These are phyloP conservation scores for Globisporangium nodosum DNA, from an alignment of 352 stramenopile species.

Conservation along the genomic window DNA sequence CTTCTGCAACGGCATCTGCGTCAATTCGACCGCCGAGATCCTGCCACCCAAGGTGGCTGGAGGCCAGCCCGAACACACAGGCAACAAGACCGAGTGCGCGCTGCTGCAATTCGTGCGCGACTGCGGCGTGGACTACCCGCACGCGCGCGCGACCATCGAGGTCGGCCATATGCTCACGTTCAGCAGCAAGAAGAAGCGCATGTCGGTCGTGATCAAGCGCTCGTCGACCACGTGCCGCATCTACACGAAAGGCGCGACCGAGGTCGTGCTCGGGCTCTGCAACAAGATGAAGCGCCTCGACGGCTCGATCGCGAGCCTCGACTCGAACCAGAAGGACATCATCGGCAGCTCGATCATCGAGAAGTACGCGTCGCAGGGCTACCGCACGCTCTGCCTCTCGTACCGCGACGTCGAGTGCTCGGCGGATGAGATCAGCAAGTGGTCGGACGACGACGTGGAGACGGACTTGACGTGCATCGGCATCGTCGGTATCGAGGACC, in stretches of 20 bases:
- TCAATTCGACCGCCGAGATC: slow-evolving; percentile 78
- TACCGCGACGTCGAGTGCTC: slow-evolving; percentile 76
- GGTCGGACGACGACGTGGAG: slow-evolving; percentile 75
- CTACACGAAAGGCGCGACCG: slow-evolving; percentile 73
- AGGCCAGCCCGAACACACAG: slow-evolving; percentile 64
- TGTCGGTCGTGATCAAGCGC: slow-evolving; percentile 66
- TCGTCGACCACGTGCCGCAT: slow-evolving; percentile 45
- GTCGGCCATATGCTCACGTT: slow-evolving; percentile 80
- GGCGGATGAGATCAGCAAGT: slow-evolving; percentile 58
- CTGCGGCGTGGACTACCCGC: slow-evolving; percentile 58
- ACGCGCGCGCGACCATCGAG: slow-evolving; percentile 40
- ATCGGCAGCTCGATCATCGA: slow-evolving; percentile 47
- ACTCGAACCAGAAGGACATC: slow-evolving; percentile 49
- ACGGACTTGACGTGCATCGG: slow-evolving; percentile 83
- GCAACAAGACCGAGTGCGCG: slow-evolving; percentile 81
- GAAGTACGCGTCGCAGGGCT: slow-evolving; percentile 67
- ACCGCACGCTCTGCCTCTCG: slow-evolving; percentile 79
- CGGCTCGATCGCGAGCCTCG: slow-evolving; percentile 44
- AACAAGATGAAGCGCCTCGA: slow-evolving; percentile 62
- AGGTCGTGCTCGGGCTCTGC: slow-evolving; percentile 71
- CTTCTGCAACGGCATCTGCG: slow-evolving; percentile 60
- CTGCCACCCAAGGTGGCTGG: slow-evolving; percentile 39
- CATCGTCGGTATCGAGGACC: slow-evolving; percentile 93
- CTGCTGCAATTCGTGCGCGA: slow-evolving; percentile 69
- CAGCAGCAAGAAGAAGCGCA: slow-evolving; percentile 78